Percentiles rank a stretch among this genome's conserved stretches.
Conservation (phyloP, 2,329 filamentous ascomycete genomes). For the Chaetomium sp. region DNA sequence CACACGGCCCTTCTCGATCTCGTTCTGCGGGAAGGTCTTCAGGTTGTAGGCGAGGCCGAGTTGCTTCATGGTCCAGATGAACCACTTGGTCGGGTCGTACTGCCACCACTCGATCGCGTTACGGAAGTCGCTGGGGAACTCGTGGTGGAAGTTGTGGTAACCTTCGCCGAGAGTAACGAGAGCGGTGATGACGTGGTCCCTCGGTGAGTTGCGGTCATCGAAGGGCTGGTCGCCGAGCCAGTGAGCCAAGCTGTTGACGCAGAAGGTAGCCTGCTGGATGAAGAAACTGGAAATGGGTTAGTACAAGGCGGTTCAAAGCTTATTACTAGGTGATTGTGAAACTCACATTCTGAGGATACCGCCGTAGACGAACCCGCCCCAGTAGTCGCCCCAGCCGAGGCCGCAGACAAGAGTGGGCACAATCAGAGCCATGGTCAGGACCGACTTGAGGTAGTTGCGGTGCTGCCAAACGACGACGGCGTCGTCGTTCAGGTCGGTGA, state of each 20-base stretch:
- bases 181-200: constrained; percentile 84
- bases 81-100: constrained; percentile 91
- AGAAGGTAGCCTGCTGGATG: constrained; percentile 91
- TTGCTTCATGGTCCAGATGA: constrained; percentile 82
- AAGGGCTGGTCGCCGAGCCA: constrained; percentile 93
- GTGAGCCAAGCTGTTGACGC: constrained; percentile 87
- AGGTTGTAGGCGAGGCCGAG: constrained; percentile 82
- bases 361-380: constrained; percentile 80
- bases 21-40: constrained; percentile 88
- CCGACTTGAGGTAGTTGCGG: constrained; percentile 79
- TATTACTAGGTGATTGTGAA: constrained; percentile 55
- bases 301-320: background rate
- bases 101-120: constrained; percentile 91
- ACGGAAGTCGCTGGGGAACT: constrained; percentile 91
- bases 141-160: constrained; percentile 96
- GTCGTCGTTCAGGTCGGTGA: constrained; percentile 85
- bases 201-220: constrained; percentile 87
- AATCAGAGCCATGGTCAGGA: constrained; percentile 74
- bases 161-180: constrained; percentile 81
- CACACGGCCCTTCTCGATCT: constrained; percentile 88
- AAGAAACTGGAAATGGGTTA: constrained; percentile 57
- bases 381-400: constrained; percentile 78
- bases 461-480: constrained; percentile 86
- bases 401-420: constrained; percentile 77
- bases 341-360: constrained; percentile 86